These are phyloP conservation scores for Blastocystis hominis DNA, from an alignment of 352 stramenopile genomes.

Conservation along the genomic window DNA sequence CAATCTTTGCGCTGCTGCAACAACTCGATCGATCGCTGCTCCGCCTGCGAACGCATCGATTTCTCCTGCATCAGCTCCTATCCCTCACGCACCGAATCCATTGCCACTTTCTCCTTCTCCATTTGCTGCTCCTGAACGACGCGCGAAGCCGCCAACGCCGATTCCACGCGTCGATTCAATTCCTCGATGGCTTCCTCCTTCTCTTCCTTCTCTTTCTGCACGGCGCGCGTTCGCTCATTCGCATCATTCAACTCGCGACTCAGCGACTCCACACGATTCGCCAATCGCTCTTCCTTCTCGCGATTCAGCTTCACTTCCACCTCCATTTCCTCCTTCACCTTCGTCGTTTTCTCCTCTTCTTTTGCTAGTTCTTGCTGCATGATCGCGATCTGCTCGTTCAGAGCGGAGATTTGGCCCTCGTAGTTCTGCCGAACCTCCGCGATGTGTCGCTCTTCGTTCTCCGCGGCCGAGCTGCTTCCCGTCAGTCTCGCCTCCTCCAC, in stretches of 20 bases:
- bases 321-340: neutral
- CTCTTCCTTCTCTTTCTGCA: conserved; percentile 41
- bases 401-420: neutral
- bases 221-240: conserved; percentile 18
- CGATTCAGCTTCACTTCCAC: conserved; percentile 30
- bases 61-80: neutral
- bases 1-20: neutral
- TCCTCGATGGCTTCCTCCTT: neutral
- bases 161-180: neutral
- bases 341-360: conserved; percentile 19
- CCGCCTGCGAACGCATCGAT: neutral
- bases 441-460: neutral
- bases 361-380: neutral
- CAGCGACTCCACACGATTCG: conserved; percentile 20
- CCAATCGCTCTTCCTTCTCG: conserved; percentile 10
- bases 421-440: neutral
- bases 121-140: neutral
- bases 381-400: conserved; percentile 37
- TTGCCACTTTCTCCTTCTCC: neutral
- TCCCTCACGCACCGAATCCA: neutral
- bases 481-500: neutral
- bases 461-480: neutral
- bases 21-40: neutral
- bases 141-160: neutral
- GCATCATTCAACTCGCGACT: conserved; percentile 28